Percentiles rank a stretch among this genome's conserved stretches.
Conservation (phyloP, 768 basidiomycete species). For the Auriscalpium vulgare region DNA sequence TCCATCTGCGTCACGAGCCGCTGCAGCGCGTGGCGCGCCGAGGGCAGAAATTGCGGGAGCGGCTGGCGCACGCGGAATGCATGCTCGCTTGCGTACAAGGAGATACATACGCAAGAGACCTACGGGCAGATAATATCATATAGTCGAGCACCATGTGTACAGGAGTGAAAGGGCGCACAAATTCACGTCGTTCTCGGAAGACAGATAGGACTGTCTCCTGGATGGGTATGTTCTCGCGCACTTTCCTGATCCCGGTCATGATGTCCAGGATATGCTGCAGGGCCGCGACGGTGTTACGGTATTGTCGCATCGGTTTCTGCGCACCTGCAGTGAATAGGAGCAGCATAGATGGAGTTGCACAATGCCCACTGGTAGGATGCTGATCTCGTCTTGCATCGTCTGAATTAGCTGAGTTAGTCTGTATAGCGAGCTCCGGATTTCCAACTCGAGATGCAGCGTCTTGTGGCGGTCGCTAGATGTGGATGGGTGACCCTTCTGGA, state of each 20-base stretch:
- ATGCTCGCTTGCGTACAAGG: conserved; percentile 41
- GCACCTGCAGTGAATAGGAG: background rate
- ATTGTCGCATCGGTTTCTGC: conserved; percentile 41
- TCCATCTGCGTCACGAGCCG: conserved; percentile 28
- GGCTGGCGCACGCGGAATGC: conserved; percentile 38
- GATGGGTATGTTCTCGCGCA: conserved; percentile 38
- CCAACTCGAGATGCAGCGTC: conserved; percentile 32
- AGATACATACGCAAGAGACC: conserved; percentile 40
- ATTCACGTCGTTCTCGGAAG: conserved; percentile 34
- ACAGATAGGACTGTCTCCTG: conserved; percentile 33
- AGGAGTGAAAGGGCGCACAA: conserved; percentile 20
- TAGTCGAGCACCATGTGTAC: no score
- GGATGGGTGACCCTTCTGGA: conserved; percentile 19
- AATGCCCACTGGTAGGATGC: conserved; percentile 36
- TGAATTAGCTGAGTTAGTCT: conserved; percentile 30
- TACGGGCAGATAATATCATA: conserved; percentile 2
- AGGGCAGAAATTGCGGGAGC: conserved; percentile 44
- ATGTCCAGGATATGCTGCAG: conserved; percentile 36
- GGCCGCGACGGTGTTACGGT: conserved; percentile 27
- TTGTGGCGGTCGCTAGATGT: conserved; percentile 24
- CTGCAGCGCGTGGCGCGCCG: conserved; percentile 31
- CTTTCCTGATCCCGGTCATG: conserved; percentile 38
- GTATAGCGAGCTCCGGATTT: conserved; percentile 33
- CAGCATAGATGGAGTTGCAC: background rate
- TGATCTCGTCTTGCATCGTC: conserved; percentile 40